phyloP scores from a whole-genome alignment of 176 grass and related monocot species.

The Guadua angustifolia region DNA sequence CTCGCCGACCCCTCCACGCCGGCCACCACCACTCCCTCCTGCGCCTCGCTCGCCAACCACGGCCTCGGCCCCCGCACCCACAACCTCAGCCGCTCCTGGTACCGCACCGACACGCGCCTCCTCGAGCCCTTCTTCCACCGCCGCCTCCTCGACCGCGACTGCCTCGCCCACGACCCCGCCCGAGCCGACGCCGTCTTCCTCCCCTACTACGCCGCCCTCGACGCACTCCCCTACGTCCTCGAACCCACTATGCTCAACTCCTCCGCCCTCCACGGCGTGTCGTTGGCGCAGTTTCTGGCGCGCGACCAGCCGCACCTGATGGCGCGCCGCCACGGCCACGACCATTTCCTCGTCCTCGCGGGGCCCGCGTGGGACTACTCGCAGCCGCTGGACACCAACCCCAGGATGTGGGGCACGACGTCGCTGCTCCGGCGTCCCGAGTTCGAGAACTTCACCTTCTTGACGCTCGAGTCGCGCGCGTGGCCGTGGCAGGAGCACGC shows the following conservation, averaged over 20 bases:
- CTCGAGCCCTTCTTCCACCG: constrained; percentile 58
- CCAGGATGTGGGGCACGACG: constrained; percentile 41
- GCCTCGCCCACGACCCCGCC: constrained; percentile 39
- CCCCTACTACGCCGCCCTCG: constrained; percentile 56
- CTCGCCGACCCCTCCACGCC: constrained; percentile 41
- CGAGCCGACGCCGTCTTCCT: constrained; percentile 46
- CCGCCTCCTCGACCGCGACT: constrained; percentile 43
- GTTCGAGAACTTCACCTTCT: constrained; percentile 55
- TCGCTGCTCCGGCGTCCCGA: constrained; percentile 55
- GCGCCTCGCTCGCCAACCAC: constrained; percentile 44
- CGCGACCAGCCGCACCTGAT: constrained; percentile 17
- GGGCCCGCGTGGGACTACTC: constrained; percentile 48
- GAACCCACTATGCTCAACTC: constrained; percentile 16
- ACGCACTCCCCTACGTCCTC: constrained; percentile 42
- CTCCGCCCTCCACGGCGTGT: constrained; percentile 37
- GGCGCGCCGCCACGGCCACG: constrained; percentile 39
- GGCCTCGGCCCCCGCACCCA: constrained; percentile 49
- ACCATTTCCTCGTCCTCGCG: constrained; percentile 50
- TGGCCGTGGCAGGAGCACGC: constrained; percentile 75
- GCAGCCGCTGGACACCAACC: constrained; percentile 4
- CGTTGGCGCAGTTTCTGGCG: constrained; percentile 26
- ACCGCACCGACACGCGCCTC: constrained; percentile 55
- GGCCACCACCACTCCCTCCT: background rate
- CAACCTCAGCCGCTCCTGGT: constrained; percentile 34
- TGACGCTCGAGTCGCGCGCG: constrained; percentile 49